Evolutionary conservation across 2,329 filamentous ascomycete genomes (phyloP).

Genomic region (Sphaerostilbella broomeana): DNA sequence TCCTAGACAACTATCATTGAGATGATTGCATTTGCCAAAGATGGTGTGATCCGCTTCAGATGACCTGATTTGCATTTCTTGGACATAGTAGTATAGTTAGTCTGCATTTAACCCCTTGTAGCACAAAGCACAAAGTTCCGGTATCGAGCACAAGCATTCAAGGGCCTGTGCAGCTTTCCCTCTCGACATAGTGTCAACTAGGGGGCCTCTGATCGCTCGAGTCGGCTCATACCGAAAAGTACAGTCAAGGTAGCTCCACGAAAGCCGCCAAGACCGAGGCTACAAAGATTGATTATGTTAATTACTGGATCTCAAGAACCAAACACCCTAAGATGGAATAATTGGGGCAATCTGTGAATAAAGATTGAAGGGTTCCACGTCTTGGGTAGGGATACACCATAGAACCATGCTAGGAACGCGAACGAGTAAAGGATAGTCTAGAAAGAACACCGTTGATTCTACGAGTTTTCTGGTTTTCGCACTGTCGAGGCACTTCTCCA

Average conservation of each 20-base stretch:
- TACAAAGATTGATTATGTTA: neutral
- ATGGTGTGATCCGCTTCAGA: neutral
- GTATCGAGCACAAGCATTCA: slow-evolving; percentile 3
- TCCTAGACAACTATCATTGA: too few relatives aligned
- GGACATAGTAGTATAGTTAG: neutral
- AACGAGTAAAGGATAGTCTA: too few relatives aligned
- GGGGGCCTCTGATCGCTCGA: slow-evolving; percentile 8
- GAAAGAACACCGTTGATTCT: neutral
- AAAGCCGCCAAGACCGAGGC: too few relatives aligned
- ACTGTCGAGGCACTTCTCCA: neutral
- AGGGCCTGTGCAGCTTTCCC: slow-evolving; percentile 2
- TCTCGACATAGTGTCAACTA: slow-evolving; percentile 1
- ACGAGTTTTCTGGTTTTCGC: neutral
- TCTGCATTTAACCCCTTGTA: neutral
- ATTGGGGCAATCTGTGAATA: neutral
- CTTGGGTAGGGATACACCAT: too few relatives aligned
- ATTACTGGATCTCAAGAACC: slow-evolving; percentile 6
- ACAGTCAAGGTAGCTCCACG: too few relatives aligned
- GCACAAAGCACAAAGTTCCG: slow-evolving; percentile 1
- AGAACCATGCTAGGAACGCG: too few relatives aligned
- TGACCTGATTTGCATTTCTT: neutral
- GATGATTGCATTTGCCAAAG: too few relatives aligned
- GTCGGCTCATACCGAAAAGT: too few relatives aligned
- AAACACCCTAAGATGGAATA: too few relatives aligned
- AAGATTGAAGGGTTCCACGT: too few relatives aligned